A percentile compares a stretch with the other conserved stretches of the same genome.
These are phyloP conservation scores for Sideroxylon spinosum DNA, from an alignment of 179 eudicot species.

Conservation along the genomic window DNA sequence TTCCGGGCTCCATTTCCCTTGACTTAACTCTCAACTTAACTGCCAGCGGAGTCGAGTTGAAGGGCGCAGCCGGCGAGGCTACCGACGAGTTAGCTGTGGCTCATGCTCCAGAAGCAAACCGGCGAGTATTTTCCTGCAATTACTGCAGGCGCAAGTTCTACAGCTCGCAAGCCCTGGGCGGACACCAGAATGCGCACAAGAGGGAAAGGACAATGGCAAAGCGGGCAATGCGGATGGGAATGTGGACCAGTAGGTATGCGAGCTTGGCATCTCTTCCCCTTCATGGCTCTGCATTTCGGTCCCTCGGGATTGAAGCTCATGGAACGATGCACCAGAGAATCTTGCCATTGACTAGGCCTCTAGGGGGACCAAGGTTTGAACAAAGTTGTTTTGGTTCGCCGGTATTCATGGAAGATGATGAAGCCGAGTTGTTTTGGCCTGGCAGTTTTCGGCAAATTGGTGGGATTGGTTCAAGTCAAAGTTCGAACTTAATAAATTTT, in stretches of 20 bases:
- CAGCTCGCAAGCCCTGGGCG: constrained; percentile 60
- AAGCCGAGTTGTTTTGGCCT: constrained; percentile 18
- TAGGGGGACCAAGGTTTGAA: constrained; percentile 31
- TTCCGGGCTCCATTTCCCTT: constrained; percentile 20
- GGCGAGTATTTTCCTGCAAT: constrained; percentile 45
- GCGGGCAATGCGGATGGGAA: constrained; percentile 50
- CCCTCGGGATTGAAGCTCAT: constrained; percentile 48
- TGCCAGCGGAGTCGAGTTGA: constrained; percentile 6
- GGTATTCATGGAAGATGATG: constrained; percentile 22
- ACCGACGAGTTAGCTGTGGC: background rate
- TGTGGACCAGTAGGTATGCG: constrained; percentile 37
- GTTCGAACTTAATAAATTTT: constrained; percentile 13
- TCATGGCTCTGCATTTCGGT: constrained; percentile 34
- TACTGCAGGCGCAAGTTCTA: constrained; percentile 50
- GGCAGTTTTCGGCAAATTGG: constrained; percentile 12
- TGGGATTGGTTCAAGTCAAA: background rate
- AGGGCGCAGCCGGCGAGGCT: background rate
- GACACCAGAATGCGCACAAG: constrained; percentile 60
- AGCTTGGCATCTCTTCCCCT: constrained; percentile 51
- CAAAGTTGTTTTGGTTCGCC: constrained; percentile 15
- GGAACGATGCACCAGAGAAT: constrained; percentile 35
- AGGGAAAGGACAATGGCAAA: constrained; percentile 51
- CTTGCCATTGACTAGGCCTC: constrained; percentile 19
- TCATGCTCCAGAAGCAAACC: constrained; percentile 14
- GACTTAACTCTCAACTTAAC: constrained; percentile 34